Conservation (phyloP, 164 flowering plant genomes). For the Macadamia integrifolia region DNA sequence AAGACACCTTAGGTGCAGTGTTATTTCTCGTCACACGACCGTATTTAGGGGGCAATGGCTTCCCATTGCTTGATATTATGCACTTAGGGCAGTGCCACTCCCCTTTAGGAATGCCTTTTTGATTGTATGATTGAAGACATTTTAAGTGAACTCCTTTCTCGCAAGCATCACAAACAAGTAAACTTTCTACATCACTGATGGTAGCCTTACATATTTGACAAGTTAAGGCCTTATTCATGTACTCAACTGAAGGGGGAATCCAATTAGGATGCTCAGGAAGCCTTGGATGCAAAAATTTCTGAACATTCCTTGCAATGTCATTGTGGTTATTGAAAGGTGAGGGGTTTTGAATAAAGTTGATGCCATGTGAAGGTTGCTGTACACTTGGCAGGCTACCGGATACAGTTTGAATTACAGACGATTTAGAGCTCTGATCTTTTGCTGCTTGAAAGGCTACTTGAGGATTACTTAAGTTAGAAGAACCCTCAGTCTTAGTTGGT, state of each 20-base stretch:
- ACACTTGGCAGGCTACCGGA: constrained; percentile 26
- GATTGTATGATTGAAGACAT: constrained; percentile 61
- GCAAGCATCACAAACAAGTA: constrained; percentile 91
- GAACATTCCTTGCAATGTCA: constrained; percentile 70
- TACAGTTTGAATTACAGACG: constrained; percentile 38
- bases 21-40: constrained; percentile 81
- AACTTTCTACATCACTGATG: constrained; percentile 56
- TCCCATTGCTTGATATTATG: constrained; percentile 59
- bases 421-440: constrained; percentile 36
- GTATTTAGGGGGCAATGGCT: constrained; percentile 90
- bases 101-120: constrained; percentile 60
- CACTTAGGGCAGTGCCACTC: constrained; percentile 94
- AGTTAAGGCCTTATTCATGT: constrained; percentile 71
- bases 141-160: constrained; percentile 83
- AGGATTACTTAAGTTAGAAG: constrained; percentile 22
- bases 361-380: constrained; percentile 44
- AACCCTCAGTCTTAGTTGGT: constrained; percentile 33
- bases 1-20: constrained; percentile 33
- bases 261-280: constrained; percentile 53
- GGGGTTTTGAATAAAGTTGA: constrained; percentile 32
- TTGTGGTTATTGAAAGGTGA: constrained; percentile 35
- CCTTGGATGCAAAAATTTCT: constrained; percentile 64
- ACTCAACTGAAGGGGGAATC: constrained; percentile 87
- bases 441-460: constrained; percentile 33
- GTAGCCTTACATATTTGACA: constrained; percentile 69